Base-by-base conservation (phyloP, 495 filamentous ascomycete genomes). In the Trichoderma virens region DNA sequence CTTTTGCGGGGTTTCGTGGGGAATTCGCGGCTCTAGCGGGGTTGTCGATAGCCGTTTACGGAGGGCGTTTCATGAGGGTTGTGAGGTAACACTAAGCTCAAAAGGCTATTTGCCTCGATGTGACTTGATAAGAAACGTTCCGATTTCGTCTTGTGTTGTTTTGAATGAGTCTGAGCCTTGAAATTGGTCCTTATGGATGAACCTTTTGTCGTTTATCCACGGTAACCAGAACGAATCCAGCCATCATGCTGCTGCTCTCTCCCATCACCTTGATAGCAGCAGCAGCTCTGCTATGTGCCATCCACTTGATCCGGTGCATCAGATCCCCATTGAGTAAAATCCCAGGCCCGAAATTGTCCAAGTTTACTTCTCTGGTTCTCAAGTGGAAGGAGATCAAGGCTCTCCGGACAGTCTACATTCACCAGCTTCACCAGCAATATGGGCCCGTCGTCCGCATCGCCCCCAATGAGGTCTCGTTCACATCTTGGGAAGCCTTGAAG, bases 391-490 rank as follows among this genome's bases (percentile, higher is more conserved):
- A 86, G 65, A 81, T 88, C 56, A 76, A 69, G 6, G 78, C 78
- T 3, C 73, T 74, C n/a, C 74, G 85, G 28, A 85, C 85, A 0
- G 67, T 71, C 32, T 84, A 80, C 51, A 75, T 89, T 51, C 85
- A 87, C 63, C 16, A 56, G 3, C 70, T 88, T 28, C 87, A 88
- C 65, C 67, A 78, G 34, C 65, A 67, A 14, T 87, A 87, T 66
- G 85, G 85, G 0, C 78, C 83, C 3, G 78, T 80, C 0, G 83
- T 87, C 11, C 79, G 85, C 4, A 74, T 87, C 16, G 78, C 78
- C 3, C 85, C 85, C 0, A 82, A 83, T 65, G 86, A 89, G 70
- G 79, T 87, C 9, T 83, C 82, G 0, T 88, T 90, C 63, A 80
- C 82, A 0, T 82, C 79, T 2, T 65, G 81, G 0, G 74, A 79